A percentile compares a stretch with the other conserved stretches of the same genome.
phyloP scores from a whole-genome alignment of 2,329 filamentous ascomycete genomes.

The Pseudogymnoascus sp. region DNA sequence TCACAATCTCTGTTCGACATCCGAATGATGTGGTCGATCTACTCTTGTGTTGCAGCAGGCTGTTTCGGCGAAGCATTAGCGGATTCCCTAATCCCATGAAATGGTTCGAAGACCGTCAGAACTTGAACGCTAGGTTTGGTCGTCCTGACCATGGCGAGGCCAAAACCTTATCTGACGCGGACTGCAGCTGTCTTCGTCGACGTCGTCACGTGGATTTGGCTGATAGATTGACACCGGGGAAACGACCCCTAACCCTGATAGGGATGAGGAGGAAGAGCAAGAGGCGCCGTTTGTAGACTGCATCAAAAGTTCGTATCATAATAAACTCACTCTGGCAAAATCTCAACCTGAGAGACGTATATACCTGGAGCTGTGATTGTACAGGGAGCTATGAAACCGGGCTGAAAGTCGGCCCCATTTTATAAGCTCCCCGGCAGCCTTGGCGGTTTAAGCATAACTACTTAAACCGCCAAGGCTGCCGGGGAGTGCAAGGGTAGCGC shows the following conservation, averaged over 20 bases:
- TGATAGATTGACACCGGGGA: not conserved
- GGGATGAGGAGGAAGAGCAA: not conserved
- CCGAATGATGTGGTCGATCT: conserved; percentile 16
- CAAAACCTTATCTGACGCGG: not conserved
- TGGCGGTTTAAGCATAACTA: not conserved
- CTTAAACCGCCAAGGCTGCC: not conserved
- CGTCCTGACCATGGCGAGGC: conserved; percentile 14
- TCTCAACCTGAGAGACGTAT: not conserved
- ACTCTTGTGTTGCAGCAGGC: conserved; percentile 14
- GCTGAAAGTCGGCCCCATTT: not conserved
- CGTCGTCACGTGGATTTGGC: not conserved
- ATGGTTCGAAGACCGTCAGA: conserved; percentile 19
- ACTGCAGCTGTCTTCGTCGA: not conserved
- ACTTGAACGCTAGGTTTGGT: conserved; percentile 17
- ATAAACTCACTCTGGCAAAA: not conserved
- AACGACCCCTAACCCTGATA: not conserved
- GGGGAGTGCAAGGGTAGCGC: not conserved
- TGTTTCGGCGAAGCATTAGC: conserved; percentile 19
- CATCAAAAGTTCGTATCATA: not conserved
- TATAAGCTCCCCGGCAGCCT: not conserved
- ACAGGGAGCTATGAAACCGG: not conserved
- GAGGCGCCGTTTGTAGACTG: not conserved
- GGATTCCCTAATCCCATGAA: conserved; percentile 18
- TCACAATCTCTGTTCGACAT: conserved; percentile 17
- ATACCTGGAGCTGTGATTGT: not conserved